Evolutionary conservation across 1,139 yeast genomes (phyloP).

Genomic region (Kluyveromyces marxianus): DNA sequence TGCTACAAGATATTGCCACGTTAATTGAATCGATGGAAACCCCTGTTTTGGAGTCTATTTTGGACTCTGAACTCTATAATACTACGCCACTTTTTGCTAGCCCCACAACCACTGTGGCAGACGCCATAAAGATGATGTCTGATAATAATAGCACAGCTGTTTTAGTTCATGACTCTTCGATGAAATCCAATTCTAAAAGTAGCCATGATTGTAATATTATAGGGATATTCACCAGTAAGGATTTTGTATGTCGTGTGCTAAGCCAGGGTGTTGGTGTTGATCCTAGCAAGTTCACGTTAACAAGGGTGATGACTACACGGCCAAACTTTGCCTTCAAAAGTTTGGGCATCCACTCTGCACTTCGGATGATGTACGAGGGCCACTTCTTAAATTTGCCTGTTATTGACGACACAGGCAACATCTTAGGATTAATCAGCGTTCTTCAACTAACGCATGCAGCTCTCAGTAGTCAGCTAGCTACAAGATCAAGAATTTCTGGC

Average conservation of each 20-base stretch:
- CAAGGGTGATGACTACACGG: constrained; percentile 36
- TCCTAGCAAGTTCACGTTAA: constrained; percentile 32
- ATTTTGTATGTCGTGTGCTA: constrained; percentile 35
- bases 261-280: constrained; percentile 27
- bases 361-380: constrained; percentile 38
- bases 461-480: constrained; percentile 12
- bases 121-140: constrained; percentile 32
- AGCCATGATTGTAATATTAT: constrained; percentile 26
- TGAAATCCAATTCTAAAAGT: constrained; percentile 4
- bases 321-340: constrained; percentile 36
- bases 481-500: not conserved
- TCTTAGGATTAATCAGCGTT: constrained; percentile 36
- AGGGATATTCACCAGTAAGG: constrained; percentile 38
- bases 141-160: constrained; percentile 33
- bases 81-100: constrained; percentile 30
- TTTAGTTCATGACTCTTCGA: constrained; percentile 28
- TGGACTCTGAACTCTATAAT: constrained; percentile 19
- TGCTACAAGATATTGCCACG: constrained; percentile 29
- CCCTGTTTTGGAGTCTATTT: constrained; percentile 31
- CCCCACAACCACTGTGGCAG: constrained; percentile 30
- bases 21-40: constrained; percentile 33
- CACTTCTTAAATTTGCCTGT: constrained; percentile 37
- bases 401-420: constrained; percentile 21
- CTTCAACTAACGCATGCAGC: constrained; percentile 35
- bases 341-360: constrained; percentile 34